A percentile compares a stretch with the other conserved stretches of the same genome.
Conservation (phyloP, 768 basidiomycete species). For the Podaxis mareebaensis region DNA sequence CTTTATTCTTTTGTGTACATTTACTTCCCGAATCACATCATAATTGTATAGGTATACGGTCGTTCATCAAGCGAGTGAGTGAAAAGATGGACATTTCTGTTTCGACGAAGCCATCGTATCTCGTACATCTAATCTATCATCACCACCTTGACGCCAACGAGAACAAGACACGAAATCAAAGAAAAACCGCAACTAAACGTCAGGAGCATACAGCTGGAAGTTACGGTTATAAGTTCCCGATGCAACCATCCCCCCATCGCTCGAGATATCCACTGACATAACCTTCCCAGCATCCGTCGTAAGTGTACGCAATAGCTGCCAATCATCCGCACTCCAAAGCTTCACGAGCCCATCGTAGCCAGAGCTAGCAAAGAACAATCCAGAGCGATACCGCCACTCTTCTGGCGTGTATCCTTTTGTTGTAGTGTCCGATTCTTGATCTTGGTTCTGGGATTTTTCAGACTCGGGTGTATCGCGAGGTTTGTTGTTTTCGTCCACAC, state of each 20-base stretch:
- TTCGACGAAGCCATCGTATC: neutral
- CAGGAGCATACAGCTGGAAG: conserved; percentile 90
- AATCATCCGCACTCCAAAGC: conserved; percentile 97
- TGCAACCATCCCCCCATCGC: conserved; percentile 80
- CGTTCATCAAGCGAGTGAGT: neutral
- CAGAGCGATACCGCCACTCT: conserved; percentile 82
- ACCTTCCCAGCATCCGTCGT: conserved; percentile 97
- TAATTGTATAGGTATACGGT: neutral
- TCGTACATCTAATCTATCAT: neutral
- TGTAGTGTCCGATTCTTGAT: conserved; percentile 23
- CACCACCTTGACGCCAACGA: neutral
- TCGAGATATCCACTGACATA: conserved; percentile 93
- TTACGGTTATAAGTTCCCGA: conserved; percentile 93
- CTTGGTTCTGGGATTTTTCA: conserved; percentile 22
- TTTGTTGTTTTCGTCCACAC: conserved; percentile 34
- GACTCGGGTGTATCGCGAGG: conserved; percentile 35
- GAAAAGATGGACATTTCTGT: neutral
- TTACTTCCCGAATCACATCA: conserved; percentile 3
- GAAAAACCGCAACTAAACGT: conserved; percentile 38
- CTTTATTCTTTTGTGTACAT: neutral
- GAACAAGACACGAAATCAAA: neutral
- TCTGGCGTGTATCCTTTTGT: conserved; percentile 42
- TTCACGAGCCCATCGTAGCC: conserved; percentile 97
- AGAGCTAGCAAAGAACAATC: conserved; percentile 88
- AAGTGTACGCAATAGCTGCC: conserved; percentile 87